Percentiles rank a stretch among this genome's conserved stretches.
Evolutionary conservation across 75 land plant genomes (phyloP).

Genomic region (Sequoia sempervirens): DNA sequence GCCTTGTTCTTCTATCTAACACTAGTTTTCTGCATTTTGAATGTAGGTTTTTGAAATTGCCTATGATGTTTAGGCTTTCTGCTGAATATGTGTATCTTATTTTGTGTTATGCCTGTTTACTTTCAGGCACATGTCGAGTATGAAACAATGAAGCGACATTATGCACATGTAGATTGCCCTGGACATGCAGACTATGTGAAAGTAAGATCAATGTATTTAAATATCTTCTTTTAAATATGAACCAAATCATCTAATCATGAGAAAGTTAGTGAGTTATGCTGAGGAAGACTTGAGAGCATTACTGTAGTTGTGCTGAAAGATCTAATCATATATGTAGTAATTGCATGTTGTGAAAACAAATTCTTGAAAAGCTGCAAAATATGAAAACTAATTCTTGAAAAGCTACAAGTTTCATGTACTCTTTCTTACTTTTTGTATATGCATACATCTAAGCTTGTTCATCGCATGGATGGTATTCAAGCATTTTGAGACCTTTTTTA

Average conservation of each 20-base stretch:
- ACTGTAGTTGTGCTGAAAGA: neutral
- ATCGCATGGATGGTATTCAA: neutral
- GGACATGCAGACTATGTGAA: slow-evolving; percentile 99
- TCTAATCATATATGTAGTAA: neutral
- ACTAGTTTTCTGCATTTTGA: neutral
- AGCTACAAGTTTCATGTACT: neutral
- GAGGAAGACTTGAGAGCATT: neutral
- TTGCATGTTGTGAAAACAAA: neutral
- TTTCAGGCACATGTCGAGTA: slow-evolving; percentile 97
- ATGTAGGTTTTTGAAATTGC: neutral
- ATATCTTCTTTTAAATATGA: neutral
- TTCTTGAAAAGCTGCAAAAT: no score
- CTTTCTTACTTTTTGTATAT: neutral
- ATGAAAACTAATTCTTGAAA: no score
- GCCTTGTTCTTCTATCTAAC: neutral
- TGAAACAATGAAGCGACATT: slow-evolving; percentile 87
- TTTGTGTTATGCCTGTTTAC: neutral
- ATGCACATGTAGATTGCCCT: slow-evolving; percentile 98
- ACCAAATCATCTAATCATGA: neutral
- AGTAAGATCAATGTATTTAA: slow-evolving; percentile 31
- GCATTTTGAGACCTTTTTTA: neutral
- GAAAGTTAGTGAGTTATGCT: neutral
- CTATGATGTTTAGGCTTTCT: neutral
- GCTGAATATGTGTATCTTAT: neutral
- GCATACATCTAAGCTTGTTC: neutral